Conservation (phyloP, 1,284 basidiomycete genomes). For the Cutaneotrichosporon sp. region DNA sequence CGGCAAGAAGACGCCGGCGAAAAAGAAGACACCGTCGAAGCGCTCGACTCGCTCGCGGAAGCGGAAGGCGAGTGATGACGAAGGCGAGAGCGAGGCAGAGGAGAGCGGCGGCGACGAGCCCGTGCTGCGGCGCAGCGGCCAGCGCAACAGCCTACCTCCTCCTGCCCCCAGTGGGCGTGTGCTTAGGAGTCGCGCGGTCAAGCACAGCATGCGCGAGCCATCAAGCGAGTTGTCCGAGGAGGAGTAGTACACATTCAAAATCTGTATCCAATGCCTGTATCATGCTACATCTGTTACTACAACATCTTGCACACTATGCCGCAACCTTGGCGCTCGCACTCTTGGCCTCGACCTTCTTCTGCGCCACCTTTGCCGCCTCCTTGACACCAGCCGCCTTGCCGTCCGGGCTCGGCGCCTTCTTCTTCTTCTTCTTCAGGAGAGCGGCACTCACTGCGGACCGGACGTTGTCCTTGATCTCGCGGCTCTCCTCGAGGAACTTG, state of each 20-base stretch:
- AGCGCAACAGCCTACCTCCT: slow-evolving; percentile 6
- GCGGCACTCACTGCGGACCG: slow-evolving; percentile 82
- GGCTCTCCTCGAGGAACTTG: slow-evolving; percentile 87
- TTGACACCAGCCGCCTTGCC: slow-evolving; percentile 70
- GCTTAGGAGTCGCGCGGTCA: slow-evolving; percentile 29
- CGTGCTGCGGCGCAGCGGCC: background rate
- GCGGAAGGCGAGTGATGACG: slow-evolving; percentile 8
- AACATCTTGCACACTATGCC: slow-evolving; percentile 1
- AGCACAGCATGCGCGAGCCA: slow-evolving; percentile 26
- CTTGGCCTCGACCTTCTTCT: slow-evolving; percentile 20
- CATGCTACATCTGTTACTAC: slow-evolving; percentile 9
- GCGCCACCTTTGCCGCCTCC: slow-evolving; percentile 57
- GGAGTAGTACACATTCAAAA: slow-evolving; percentile 11
- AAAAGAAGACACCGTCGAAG: background rate
- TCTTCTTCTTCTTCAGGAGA: slow-evolving; percentile 31
- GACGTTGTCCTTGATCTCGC: slow-evolving; percentile 88
- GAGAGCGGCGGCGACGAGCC: slow-evolving; percentile 12
- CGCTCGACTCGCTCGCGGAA: slow-evolving; percentile 14
- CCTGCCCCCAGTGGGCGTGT: slow-evolving; percentile 24
- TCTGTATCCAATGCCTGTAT: slow-evolving; percentile 8
- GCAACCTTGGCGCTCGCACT: slow-evolving; percentile 19
- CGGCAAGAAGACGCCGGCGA: background rate
- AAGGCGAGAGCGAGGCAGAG: slow-evolving; percentile 22
- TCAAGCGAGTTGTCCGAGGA: slow-evolving; percentile 25
- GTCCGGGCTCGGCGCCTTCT: slow-evolving; percentile 16